A percentile compares a stretch with the other conserved stretches of the same genome.
Evolutionary conservation across 768 basidiomycete genomes (phyloP).

Genomic region (Boletales sp.): DNA sequence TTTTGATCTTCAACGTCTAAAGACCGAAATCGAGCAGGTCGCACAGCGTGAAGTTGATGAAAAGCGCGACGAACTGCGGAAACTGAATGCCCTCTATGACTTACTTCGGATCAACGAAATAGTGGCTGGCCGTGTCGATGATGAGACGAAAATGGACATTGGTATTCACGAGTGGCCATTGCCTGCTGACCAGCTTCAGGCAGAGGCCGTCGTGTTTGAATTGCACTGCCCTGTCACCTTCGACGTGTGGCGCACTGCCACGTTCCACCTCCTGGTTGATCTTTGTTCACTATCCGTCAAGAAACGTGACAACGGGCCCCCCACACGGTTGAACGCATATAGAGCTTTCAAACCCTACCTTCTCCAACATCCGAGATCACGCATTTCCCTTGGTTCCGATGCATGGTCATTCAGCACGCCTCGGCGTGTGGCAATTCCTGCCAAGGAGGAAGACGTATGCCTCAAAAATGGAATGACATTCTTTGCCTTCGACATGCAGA

Average conservation of each 20-base stretch:
- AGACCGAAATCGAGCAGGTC: slow-evolving; percentile 24
- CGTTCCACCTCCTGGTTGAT: slow-evolving; percentile 31
- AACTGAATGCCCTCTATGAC: slow-evolving; percentile 8
- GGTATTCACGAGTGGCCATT: slow-evolving; percentile 46
- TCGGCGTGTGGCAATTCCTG: no score
- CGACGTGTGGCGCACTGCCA: slow-evolving; percentile 33
- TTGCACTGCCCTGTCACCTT: slow-evolving; percentile 35
- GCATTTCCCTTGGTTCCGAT: no score
- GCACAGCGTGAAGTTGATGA: slow-evolving; percentile 17
- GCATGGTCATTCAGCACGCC: no score
- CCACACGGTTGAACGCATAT: slow-evolving; percentile 5
- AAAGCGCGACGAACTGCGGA: slow-evolving; percentile 28
- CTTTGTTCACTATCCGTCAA: slow-evolving; percentile 21
- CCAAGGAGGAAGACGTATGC: no score
- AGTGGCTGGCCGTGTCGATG: no score
- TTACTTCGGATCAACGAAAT: no score
- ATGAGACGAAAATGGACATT: not conserved
- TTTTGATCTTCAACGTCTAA: slow-evolving; percentile 20
- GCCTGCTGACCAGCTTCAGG: slow-evolving; percentile 21
- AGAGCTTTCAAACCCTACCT: not conserved
- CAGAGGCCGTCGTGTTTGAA: slow-evolving; percentile 39
- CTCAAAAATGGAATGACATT: no score
- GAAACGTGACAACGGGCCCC: not conserved
- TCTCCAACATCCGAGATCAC: no score
- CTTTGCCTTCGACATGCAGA: slow-evolving; percentile 31